Evolutionary conservation across 2,329 filamentous ascomycete genomes (phyloP).

Genomic region (Alternaria brassicicola): DNA sequence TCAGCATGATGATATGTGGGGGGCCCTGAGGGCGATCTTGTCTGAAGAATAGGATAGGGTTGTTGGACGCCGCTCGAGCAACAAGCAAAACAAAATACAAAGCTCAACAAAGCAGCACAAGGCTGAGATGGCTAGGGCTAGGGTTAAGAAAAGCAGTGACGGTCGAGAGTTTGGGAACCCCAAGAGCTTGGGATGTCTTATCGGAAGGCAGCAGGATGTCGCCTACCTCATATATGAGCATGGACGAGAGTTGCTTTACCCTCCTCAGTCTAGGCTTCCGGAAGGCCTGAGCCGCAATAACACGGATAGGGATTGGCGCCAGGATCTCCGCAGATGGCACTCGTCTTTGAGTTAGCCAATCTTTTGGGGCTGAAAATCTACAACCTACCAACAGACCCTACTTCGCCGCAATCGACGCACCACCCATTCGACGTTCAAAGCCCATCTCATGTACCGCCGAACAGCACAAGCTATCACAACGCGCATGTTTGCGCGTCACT

Average conservation of each 20-base stretch:
- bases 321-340: not conserved
- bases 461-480: not conserved
- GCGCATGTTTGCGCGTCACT: not conserved
- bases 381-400: not conserved
- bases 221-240: conserved; percentile 11
- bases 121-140: not conserved
- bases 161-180: not conserved
- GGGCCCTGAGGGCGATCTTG: not conserved
- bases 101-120: not conserved
- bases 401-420: not conserved
- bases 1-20: conserved; percentile 14
- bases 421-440: not conserved
- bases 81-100: not conserved
- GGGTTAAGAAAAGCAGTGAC: not conserved
- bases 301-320: not conserved
- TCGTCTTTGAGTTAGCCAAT: conserved; percentile 5
- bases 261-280: conserved; percentile 2
- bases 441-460: not conserved
- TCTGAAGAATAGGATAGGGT: not conserved
- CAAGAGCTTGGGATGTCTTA: conserved; percentile 5
- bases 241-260: conserved; percentile 1
- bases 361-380: not conserved
- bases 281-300: conserved; percentile 5
- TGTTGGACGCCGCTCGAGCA: not conserved
- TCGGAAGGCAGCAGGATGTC: conserved; percentile 9